Evolutionary conservation across 2,329 filamentous ascomycete species (phyloP).

Genomic region (Diplodia mutila): DNA sequence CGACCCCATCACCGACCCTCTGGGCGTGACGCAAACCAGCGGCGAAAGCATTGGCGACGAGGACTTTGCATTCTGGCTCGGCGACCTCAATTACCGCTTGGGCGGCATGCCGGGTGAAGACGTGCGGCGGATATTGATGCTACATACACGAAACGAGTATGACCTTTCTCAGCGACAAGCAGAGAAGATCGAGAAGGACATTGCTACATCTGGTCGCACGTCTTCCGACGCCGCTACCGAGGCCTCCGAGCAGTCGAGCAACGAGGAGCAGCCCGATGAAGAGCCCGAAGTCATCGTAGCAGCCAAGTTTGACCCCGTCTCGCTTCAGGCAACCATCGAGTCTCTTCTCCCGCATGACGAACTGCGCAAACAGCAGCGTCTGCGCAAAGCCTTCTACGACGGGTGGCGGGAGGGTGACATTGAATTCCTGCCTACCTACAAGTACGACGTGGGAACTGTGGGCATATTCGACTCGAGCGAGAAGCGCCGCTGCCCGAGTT

Average conservation of each 20-base stretch:
- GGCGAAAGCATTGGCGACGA: conserved; percentile 82
- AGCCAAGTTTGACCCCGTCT: conserved; percentile 72
- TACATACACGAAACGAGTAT: conserved; percentile 82
- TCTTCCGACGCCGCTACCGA: neutral
- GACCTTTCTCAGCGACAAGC: conserved; percentile 42
- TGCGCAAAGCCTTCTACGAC: conserved; percentile 82
- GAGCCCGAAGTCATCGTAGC: conserved; percentile 45
- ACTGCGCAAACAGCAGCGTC: conserved; percentile 71
- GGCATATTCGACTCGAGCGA: conserved; percentile 94
- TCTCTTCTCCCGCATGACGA: conserved; percentile 92
- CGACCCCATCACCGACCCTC: conserved; percentile 68
- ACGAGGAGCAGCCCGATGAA: conserved; percentile 28
- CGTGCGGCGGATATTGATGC: conserved; percentile 78
- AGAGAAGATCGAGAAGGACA: conserved; percentile 34
- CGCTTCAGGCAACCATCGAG: conserved; percentile 83
- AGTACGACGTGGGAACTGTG: conserved; percentile 94
- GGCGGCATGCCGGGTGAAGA: conserved; percentile 88
- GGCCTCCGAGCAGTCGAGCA: conserved; percentile 1
- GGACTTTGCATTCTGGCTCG: conserved; percentile 95
- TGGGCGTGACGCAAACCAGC: conserved; percentile 60
- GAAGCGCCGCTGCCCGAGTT: conserved; percentile 89
- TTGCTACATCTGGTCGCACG: conserved; percentile 14
- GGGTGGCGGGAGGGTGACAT: conserved; percentile 91
- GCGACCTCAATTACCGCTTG: conserved; percentile 92
- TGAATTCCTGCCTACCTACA: conserved; percentile 90